Evolutionary conservation across 2,329 filamentous ascomycete genomes (phyloP), one percentile per base, ranked within the genome.

Genomic region (Cordyceps tenuipes): DNA sequence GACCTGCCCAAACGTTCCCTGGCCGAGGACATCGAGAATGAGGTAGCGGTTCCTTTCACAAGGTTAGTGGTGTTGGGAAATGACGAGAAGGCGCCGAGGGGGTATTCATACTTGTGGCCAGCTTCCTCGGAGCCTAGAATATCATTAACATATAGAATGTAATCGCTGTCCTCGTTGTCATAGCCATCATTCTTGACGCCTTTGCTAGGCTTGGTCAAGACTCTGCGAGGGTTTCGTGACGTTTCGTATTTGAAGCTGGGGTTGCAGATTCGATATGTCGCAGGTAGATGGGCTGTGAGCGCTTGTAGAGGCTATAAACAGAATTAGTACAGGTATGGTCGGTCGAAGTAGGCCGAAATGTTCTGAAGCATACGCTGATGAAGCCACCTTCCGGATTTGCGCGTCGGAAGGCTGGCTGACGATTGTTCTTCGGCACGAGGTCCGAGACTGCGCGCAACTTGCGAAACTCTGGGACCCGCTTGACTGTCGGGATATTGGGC

Each of bases 161-260:
- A 99, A 71, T 99, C 94, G 73, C 94, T 97, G 67, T 99, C 94
- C 72, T 99, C 94, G 67, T 99, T 99, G 71, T 99, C 94, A 70
- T 94, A 99, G 4, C 94, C 94, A 76, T 99, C 94, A 70, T 99
- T 99, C 81, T 99, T 99, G 63, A 90, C 85, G 15, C 94, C 94
- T 76, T 99, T 99, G 82, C 94, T 97, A 8, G 94, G 94, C 75
- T 99, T 99, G 17, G 94, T 99, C 66, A 99, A 81, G 54, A 99
- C 94, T 72, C 94, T 85, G 63, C 94, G 89, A 44, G 94, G 94
- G 70, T 99, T 99, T 65, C 94, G 85, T 58, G 94, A 97, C 17
- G 94, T 97, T 72, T 99, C 94, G 76, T 99, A 99, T 77, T 99
- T 97, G 81, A 99, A 99, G 68, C 84, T 87, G 3, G 92, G 92